Conservation (phyloP, 2,329 filamentous ascomycete genomes). For the Aspergillus versicolor region DNA sequence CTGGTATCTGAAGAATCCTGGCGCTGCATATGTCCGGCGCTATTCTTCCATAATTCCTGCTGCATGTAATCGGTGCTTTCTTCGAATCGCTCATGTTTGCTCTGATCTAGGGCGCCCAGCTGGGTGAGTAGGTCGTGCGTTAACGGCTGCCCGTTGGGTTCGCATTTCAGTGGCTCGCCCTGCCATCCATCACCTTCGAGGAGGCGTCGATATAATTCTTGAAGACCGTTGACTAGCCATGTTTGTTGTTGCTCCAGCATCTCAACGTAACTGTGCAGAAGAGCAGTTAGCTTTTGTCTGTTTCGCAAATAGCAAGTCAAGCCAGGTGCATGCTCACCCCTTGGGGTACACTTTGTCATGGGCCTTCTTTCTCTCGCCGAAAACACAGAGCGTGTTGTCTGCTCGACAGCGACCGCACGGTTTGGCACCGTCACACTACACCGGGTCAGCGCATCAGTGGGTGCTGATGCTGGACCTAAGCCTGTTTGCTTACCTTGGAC, state of each 20-base stretch:
- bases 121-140: conserved; percentile 64
- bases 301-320: conserved; percentile 3
- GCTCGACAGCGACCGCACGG: conserved; percentile 63
- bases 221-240: conserved; percentile 61
- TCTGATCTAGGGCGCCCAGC: conserved; percentile 56
- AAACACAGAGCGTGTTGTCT: conserved; percentile 65
- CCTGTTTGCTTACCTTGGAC: conserved; percentile 54
- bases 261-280: conserved; percentile 56
- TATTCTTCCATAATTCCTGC: conserved; percentile 53
- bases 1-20: conserved; percentile 58
- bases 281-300: not conserved
- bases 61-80: conserved; percentile 58
- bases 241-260: conserved; percentile 66
- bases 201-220: conserved; percentile 58
- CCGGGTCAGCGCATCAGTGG: conserved; percentile 25
- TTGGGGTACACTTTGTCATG: conserved; percentile 69
- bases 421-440: conserved; percentile 59
- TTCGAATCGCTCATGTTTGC: conserved; percentile 56
- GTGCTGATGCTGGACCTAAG: conserved; percentile 12
- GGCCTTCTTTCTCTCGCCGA: conserved; percentile 64
- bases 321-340: conserved; percentile 49
- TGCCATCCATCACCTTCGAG: conserved; percentile 56
- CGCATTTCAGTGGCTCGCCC: conserved; percentile 53
- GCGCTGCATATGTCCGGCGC: conserved; percentile 52
- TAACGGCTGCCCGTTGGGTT: conserved; percentile 55